Evolutionary conservation across 2,329 filamentous ascomycete species (phyloP), one percentile per base, ranked within the genome.

Genomic region (Colletotrichum sp.): DNA sequence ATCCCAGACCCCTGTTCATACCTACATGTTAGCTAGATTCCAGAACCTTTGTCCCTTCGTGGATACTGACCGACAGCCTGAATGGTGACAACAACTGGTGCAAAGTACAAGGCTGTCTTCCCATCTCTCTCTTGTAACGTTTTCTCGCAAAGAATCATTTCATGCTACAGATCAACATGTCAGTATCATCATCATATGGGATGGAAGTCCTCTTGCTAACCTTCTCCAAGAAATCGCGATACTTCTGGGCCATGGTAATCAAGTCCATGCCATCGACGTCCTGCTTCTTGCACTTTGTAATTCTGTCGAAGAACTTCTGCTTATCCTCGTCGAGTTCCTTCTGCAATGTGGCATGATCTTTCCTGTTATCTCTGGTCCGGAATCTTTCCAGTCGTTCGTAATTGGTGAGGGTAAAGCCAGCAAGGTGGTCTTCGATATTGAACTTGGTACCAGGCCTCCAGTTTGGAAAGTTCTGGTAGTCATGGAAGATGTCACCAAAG

Each of bases 1-100:
- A 75, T 90, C 88, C 84, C 84, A 90, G 4, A 92, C 90, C 10
- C 87, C 87, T 82, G 66, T 64, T 3, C 13, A 44, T 1, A 48
- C n/a, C 22, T 13, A 48, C n/a, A 52, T 13, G n/a, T 24, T 16
- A 64, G 62, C 16, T 32, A n/a, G 10, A 30, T 22, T 26, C 15
- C 34, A 32, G 10, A 4, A 13, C 9, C 8, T 12, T 8, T 15
- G 6, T 18, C 15, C 8, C 8, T 24, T 1, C 12, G 4, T 18
- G 8, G 0, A 26, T 1, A 67, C 75, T 71, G 3, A 63, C 75
- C 75, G 1, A 76, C 75, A 9, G 75, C 71, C 32, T 57, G 62
- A 13, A 76, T 34, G 6, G 28, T 67, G 30, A 62, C 66, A 4
- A 63, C 34, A 9, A 60, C 36, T 7, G 75, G 75, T 6, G 52